Conservation (phyloP, 2,329 filamentous ascomycete genomes). For the Sclerotinia sclerotiorum region DNA sequence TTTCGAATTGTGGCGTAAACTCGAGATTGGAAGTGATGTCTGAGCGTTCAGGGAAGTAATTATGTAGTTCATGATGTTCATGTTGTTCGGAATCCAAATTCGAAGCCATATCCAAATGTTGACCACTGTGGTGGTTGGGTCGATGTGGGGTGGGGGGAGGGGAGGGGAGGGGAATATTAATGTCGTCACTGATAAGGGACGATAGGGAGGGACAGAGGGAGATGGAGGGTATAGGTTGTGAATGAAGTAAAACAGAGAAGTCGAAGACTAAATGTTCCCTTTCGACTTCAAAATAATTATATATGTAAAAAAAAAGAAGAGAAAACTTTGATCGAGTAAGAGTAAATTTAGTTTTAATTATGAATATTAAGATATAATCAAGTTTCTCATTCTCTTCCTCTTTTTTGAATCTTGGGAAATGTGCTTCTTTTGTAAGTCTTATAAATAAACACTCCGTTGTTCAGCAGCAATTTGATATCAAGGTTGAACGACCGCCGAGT, state of each 20-base stretch:
- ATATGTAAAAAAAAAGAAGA: too few species aligned
- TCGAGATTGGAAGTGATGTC: neutral
- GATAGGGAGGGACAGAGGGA: neutral
- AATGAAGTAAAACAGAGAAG: neutral
- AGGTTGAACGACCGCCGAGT: neutral
- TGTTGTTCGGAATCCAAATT: neutral
- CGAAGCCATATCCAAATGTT: conserved; percentile 15
- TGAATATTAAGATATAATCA: too few species aligned
- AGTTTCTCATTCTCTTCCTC: too few species aligned
- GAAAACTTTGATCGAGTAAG: neutral
- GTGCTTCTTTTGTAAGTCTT: neutral
- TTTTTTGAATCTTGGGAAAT: neutral
- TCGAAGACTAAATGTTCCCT: neutral
- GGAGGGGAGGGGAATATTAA: neutral
- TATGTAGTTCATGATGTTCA: neutral
- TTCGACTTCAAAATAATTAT: neutral
- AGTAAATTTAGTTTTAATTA: too few species aligned
- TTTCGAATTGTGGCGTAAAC: neutral
- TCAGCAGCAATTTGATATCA: too few species aligned
- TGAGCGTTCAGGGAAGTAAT: conserved; percentile 2
- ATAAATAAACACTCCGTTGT: neutral
- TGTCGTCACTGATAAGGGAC: neutral
- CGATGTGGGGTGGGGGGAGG: neutral
- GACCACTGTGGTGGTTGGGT: neutral
- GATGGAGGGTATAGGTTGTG: neutral